Evolutionary conservation across 2,329 filamentous ascomycete species (phyloP).

Genomic region (Acrodontium crateriforme): DNA sequence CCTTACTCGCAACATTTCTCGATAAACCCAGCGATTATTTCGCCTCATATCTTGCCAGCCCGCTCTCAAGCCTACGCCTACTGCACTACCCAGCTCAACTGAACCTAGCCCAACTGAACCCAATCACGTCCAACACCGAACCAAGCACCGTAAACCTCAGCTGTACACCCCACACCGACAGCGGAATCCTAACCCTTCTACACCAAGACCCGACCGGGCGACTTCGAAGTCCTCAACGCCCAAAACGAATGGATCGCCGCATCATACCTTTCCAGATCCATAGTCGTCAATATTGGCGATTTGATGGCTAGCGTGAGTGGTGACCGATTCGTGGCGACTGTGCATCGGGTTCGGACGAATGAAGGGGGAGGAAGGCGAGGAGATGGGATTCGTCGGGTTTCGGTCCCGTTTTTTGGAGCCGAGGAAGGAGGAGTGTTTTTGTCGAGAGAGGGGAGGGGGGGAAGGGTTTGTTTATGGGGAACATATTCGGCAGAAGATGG

Average conservation of each 20-base stretch:
- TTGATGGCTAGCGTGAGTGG: conserved; percentile 29
- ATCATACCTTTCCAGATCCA: conserved; percentile 26
- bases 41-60: conserved; percentile 26
- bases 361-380: conserved; percentile 8
- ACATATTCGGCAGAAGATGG: conserved; percentile 31
- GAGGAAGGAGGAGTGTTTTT: conserved; percentile 27
- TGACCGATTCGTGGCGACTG: conserved; percentile 31
- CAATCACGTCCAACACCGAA: conserved; percentile 3
- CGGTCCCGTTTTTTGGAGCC: conserved; percentile 36
- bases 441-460: conserved; percentile 24
- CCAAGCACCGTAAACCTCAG: conserved; percentile 18
- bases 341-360: conserved; percentile 28
- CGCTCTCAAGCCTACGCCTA: conserved; percentile 31
- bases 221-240: conserved; percentile 33
- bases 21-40: conserved; percentile 28
- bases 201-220: conserved; percentile 35
- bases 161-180: conserved; percentile 30
- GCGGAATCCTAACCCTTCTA: conserved; percentile 34
- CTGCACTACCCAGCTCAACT: conserved; percentile 30
- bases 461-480: conserved; percentile 27
- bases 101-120: conserved; percentile 3
- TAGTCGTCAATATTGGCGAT: conserved; percentile 35
- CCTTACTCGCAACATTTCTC: conserved; percentile 27
- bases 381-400: conserved; percentile 23
- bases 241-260: conserved; percentile 29